phyloP scores from a whole-genome alignment of 192 early-diverging fungal genomes.

The Rhizophagus clarus region DNA sequence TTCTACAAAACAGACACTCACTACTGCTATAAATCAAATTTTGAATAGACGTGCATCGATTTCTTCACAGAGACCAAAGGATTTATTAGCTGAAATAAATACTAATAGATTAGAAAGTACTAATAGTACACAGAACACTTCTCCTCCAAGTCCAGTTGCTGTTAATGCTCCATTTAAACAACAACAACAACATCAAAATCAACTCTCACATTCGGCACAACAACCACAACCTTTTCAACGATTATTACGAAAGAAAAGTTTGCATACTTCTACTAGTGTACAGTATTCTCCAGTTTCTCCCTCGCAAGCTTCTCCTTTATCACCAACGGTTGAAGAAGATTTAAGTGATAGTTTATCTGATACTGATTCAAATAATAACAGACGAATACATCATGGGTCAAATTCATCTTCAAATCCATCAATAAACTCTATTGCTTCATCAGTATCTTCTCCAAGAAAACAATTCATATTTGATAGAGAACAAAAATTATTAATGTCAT shows the following conservation, averaged over 20 bases:
- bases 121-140: not conserved
- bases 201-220: not conserved
- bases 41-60: conserved; percentile 19
- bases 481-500: conserved; percentile 11
- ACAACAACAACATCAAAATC: not conserved
- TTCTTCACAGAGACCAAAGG: not conserved
- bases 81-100: not conserved
- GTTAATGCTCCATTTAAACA: not conserved
- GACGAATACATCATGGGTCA: not conserved
- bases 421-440: conserved; percentile 20
- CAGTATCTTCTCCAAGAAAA: conserved; percentile 36
- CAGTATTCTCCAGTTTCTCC: conserved; percentile 5
- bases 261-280: not conserved
- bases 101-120: not conserved
- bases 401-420: not conserved
- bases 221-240: not conserved
- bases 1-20: not conserved
- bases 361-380: not conserved
- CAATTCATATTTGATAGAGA: conserved; percentile 34
- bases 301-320: not conserved
- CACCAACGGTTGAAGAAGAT: conserved; percentile 20
- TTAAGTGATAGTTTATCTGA: not conserved
- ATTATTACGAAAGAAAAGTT: not conserved
- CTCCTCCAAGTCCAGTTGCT: not conserved
- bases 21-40: conserved; percentile 12